Base-by-base conservation (phyloP, 2,329 filamentous ascomycete species). In the Clarireedia hainanense region DNA sequence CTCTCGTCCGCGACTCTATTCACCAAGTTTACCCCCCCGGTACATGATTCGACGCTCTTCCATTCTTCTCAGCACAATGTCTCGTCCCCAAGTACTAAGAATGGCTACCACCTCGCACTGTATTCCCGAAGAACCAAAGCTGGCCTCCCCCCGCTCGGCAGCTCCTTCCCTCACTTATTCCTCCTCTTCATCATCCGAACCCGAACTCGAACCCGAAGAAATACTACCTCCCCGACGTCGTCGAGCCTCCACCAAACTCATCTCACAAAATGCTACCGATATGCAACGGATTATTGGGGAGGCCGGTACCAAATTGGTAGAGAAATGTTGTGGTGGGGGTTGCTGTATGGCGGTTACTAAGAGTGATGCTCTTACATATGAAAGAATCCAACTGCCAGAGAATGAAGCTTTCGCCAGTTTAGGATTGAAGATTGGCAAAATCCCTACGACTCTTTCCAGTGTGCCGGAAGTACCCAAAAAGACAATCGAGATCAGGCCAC, bases 361-460 rank as follows among this genome's bases (percentile, higher is more conserved):
- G 60, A 73, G 72, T 50, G 69, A 75, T 2, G 73, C 73, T 34
- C 58, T 81, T 47, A 72, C 79, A 42, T 81, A 77, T 57, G 81
- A 84, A 65, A 68, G 67, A 6, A 70, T 85, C 20, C 65, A 74
- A 15, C 67, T 82, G 2, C 91, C 92, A 1, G 84, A 94, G 70
- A 97, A 95, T 65, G 80, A 86, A 58, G 94, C 94, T 15, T 99
- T 88, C 74, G 80, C 82, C 55, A 89, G 86, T 58, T 78, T 99
- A 49, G 78, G 84, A 52, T 79, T 97, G 63, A 88, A 86, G 64
- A 78, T 97, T 58, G 83, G 84, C 56, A 79, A 84, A 34, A 82
- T 97, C 52, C 87, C 86, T 5, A 89, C 84, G 50, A 76, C 80
- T 17, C 76, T 97, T 59, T 89, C 85, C 42, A 85, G 83, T 63